Percentiles rank a stretch among this genome's conserved stretches.
Conservation (phyloP, 148 eudicot genomes). For the Camellia sinensis region DNA sequence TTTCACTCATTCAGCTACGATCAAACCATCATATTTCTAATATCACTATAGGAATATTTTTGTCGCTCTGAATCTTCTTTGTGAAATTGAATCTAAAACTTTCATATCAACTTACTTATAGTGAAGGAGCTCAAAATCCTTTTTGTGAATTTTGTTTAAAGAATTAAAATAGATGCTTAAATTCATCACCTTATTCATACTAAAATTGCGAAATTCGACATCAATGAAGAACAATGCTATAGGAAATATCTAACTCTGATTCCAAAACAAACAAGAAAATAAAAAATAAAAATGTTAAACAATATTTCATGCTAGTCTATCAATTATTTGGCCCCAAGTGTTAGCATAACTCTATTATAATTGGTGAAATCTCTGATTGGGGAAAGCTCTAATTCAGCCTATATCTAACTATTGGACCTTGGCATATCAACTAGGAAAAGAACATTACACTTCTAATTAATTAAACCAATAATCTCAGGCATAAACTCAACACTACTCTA, state of each 20-base stretch:
- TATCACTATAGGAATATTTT: background rate
- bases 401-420: background rate
- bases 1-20: no score
- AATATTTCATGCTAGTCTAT: background rate
- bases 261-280: background rate
- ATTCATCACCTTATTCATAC: background rate
- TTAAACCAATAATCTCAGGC: background rate
- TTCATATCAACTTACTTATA: background rate
- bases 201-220: background rate
- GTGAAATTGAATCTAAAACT: background rate
- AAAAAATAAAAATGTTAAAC: background rate
- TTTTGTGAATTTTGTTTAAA: no score
- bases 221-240: background rate
- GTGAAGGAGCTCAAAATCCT: background rate
- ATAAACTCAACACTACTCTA: background rate
- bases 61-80: no score
- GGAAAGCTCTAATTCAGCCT: background rate
- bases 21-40: background rate
- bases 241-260: background rate
- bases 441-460: background rate
- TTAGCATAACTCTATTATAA: background rate
- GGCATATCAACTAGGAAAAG: background rate
- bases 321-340: background rate
- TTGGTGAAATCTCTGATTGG: background rate
- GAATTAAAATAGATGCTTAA: background rate